Conservation (phyloP, 371 early-diverging fungal species). For the Mucor velutinosus region DNA sequence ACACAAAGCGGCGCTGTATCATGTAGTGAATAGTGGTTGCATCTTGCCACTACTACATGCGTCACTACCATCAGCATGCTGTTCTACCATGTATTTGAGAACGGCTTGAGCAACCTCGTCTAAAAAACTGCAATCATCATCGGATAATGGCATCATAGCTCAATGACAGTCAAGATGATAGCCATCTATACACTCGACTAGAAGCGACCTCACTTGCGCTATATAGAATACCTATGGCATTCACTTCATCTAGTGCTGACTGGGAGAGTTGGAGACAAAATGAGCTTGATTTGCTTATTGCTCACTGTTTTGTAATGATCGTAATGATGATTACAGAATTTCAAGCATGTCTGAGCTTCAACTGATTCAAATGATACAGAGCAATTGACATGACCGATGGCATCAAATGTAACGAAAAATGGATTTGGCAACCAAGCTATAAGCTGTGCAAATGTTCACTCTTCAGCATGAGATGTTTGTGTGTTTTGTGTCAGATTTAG, state of each 20-base stretch:
- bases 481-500: background rate
- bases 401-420: background rate
- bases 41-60: background rate
- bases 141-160: background rate
- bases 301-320: background rate
- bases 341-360: background rate
- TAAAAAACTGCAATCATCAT: background rate
- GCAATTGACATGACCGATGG: background rate
- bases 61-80: background rate
- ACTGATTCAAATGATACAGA: background rate
- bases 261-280: background rate
- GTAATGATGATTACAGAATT: no score
- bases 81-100: background rate
- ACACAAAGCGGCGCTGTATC: background rate
- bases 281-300: background rate
- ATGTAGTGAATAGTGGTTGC: background rate
- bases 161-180: background rate
- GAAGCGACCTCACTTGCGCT: no score
- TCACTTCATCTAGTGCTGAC: background rate
- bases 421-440: background rate
- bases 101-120: background rate
- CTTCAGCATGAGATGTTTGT: background rate
- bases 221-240: no score
- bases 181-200: background rate
- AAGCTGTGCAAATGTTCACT: background rate